Evolutionary conservation across 176 grass and related monocot species (phyloP).

Genomic region (Zoysia japonica): DNA sequence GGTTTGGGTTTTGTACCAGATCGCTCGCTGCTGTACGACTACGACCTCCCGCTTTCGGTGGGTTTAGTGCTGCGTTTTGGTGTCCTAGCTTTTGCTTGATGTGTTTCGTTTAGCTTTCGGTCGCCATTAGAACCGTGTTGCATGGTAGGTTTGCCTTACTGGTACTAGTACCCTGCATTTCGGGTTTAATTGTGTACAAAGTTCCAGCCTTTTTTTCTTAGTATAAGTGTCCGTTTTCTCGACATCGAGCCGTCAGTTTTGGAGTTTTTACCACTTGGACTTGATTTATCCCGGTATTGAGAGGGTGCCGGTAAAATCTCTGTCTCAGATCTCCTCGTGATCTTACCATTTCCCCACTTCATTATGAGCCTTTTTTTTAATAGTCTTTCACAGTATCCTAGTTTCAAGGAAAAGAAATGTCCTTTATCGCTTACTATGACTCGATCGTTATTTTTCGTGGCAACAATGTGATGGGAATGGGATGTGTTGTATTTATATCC

Average conservation of each 20-base stretch:
- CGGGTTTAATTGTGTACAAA: slow-evolving; percentile 19
- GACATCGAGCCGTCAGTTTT: neutral
- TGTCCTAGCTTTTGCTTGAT: neutral
- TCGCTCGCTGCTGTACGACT: neutral
- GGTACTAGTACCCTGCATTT: slow-evolving; percentile 1
- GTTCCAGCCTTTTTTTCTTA: slow-evolving; percentile 18
- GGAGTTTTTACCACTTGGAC: neutral
- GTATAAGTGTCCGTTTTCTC: neutral
- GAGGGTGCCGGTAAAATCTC: neutral
- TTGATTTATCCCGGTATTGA: neutral
- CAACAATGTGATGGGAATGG: slow-evolving; percentile 2
- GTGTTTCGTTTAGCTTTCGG: slow-evolving; percentile 10
- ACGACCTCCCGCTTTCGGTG: neutral
- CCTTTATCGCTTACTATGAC: neutral
- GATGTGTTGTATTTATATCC: slow-evolving; percentile 16
- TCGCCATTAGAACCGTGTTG: neutral
- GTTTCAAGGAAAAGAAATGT: neutral
- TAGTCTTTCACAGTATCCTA: neutral
- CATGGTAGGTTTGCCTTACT: slow-evolving; percentile 20
- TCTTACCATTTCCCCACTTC: neutral
- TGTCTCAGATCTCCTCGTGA: slow-evolving; percentile 40
- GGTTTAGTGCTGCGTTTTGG: slow-evolving; percentile 26
- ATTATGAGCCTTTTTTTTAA: neutral
- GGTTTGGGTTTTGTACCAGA: neutral
- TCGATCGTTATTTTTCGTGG: slow-evolving; percentile 7